A percentile compares a stretch with the other conserved stretches of the same genome.
Evolutionary conservation across 1,284 basidiomycete species (phyloP).

Genomic region (Ceratobasidium papillatum): DNA sequence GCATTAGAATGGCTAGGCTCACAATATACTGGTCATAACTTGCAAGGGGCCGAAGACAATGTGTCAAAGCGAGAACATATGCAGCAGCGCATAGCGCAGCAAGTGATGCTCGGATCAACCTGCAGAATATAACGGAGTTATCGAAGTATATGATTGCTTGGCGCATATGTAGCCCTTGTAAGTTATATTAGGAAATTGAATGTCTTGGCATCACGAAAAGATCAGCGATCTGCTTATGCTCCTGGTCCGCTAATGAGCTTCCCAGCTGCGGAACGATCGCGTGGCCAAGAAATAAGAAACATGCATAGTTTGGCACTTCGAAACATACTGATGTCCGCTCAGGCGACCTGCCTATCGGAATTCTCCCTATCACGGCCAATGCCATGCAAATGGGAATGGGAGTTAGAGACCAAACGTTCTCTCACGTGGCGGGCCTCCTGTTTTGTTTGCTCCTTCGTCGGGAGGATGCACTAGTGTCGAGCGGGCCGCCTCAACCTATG

Average conservation of each 20-base stretch:
- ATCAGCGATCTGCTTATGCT: background rate
- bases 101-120: conserved; percentile 1
- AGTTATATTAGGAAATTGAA: background rate
- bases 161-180: background rate
- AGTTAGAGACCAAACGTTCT: background rate
- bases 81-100: no score
- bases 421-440: background rate
- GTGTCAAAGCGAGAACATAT: no score
- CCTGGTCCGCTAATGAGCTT: conserved; percentile 5
- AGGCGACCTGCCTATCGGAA: background rate
- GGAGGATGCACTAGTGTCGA: background rate
- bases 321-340: background rate
- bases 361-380: background rate
- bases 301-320: conserved; percentile 8
- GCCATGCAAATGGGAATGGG: background rate
- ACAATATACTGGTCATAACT: no score
- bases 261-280: conserved; percentile 2
- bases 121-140: background rate
- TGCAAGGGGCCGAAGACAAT: no score
- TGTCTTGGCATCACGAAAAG: background rate
- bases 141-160: background rate
- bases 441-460: background rate
- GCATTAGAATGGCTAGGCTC: no score
- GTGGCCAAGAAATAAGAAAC: background rate
- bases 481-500: background rate